Evolutionary conservation across 768 basidiomycete species (phyloP).

Genomic region (Pleurotus tuber-regium): DNA sequence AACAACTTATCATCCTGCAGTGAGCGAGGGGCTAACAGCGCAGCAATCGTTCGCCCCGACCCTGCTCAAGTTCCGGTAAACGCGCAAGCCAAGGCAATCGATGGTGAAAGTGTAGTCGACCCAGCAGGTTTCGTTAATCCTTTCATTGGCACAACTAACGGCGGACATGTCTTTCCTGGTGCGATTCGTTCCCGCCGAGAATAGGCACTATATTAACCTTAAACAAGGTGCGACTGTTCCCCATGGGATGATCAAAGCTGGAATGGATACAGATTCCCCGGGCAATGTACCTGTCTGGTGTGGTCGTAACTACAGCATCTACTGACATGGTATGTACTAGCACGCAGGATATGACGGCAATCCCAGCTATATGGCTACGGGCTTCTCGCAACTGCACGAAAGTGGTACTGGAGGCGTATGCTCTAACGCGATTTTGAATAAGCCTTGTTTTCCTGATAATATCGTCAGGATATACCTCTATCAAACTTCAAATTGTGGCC

Average conservation of each 20-base stretch:
- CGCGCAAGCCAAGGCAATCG: too few relatives aligned
- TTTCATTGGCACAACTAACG: conserved; percentile 64
- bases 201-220: background rate
- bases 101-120: too few relatives aligned
- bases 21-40: too few relatives aligned
- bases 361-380: conserved; percentile 43
- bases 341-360: conserved; percentile 47
- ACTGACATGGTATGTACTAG: conserved; percentile 20
- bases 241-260: conserved; percentile 66
- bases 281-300: conserved; percentile 41
- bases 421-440: background rate
- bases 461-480: conserved; percentile 44
- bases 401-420: conserved; percentile 60
- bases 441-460: background rate
- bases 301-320: background rate
- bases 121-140: conserved; percentile 48
- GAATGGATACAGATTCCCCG: conserved; percentile 66
- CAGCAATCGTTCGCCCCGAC: too few relatives aligned
- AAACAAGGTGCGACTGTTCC: conserved; percentile 57
- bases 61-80: too few relatives aligned
- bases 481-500: conserved; percentile 66
- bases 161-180: conserved; percentile 69
- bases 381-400: conserved; percentile 65
- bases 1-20: too few relatives aligned
- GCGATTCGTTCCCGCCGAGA: conserved; percentile 5